These are phyloP conservation scores for Penicillium sp. DNA, from an alignment of 2,329 filamentous ascomycete species.

Conservation along the genomic window DNA sequence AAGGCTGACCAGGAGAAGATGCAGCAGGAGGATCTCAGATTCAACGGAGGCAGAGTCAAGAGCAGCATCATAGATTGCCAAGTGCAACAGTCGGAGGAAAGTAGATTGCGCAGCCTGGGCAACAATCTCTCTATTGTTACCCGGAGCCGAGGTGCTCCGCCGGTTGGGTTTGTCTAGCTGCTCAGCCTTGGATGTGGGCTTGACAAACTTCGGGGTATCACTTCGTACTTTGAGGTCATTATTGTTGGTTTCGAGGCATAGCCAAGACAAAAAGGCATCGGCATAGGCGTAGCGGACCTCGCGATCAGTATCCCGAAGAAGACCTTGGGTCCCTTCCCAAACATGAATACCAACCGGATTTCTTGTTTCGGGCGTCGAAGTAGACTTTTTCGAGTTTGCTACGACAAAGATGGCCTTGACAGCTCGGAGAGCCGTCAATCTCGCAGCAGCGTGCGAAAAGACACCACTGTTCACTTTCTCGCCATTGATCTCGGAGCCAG, in stretches of 20 bases:
- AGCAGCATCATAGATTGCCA: conserved; percentile 86
- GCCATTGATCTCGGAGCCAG: conserved; percentile 16
- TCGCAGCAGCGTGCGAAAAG: conserved; percentile 63
- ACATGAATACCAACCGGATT: conserved; percentile 76
- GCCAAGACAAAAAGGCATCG: conserved; percentile 80
- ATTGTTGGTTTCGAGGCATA: conserved; percentile 73
- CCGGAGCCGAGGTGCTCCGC: conserved; percentile 69
- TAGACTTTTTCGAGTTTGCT: conserved; percentile 68
- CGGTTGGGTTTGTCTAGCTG: conserved; percentile 48
- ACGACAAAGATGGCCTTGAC: conserved; percentile 81
- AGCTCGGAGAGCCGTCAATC: conserved; percentile 67
- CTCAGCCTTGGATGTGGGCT: conserved; percentile 40
- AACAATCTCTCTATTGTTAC: conserved; percentile 57
- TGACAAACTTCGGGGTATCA: conserved; percentile 50
- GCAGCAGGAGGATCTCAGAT: conserved; percentile 72
- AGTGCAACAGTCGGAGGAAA: conserved; percentile 79
- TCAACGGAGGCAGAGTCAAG: conserved; percentile 72
- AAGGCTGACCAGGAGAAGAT: conserved; percentile 74
- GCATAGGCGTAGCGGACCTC: conserved; percentile 81
- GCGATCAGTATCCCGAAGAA: conserved; percentile 76
- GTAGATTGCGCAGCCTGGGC: conserved; percentile 58
- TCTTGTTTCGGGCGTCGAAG: conserved; percentile 64
- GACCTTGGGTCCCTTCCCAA: conserved; percentile 97
- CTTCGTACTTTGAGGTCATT: conserved; percentile 66
- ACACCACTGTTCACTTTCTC: conserved; percentile 56